These are phyloP conservation scores for Ophiostoma australiae DNA, from an alignment of 2,329 filamentous ascomycete genomes.

Conservation along the genomic window DNA sequence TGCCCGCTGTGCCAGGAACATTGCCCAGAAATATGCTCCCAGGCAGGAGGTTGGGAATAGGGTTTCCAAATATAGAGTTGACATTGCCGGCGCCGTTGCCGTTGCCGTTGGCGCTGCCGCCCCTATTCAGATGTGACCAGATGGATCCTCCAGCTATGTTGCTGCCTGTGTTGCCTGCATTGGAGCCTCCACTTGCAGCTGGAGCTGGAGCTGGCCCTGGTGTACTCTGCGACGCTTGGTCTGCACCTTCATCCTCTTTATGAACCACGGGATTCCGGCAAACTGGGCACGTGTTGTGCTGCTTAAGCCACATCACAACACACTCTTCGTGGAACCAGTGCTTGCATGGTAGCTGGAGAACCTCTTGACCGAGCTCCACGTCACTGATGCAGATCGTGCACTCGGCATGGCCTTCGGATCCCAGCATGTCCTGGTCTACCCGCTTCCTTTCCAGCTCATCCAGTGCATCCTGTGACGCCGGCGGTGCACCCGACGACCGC, in stretches of 20 bases:
- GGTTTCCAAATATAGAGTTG: background rate
- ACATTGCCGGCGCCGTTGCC: constrained; percentile 13
- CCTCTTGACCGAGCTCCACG: constrained; percentile 66
- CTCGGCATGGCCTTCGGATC: constrained; percentile 63
- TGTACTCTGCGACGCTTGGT: background rate
- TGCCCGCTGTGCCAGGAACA: background rate
- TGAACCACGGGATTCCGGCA: constrained; percentile 59
- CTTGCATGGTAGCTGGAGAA: constrained; percentile 74
- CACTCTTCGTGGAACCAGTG: constrained; percentile 92
- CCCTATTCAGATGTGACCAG: background rate
- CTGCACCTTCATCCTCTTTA: constrained; percentile 18
- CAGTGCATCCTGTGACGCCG: constrained; percentile 72
- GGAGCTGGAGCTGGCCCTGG: background rate
- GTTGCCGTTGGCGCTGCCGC: constrained; percentile 8
- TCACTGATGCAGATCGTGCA: constrained; percentile 95
- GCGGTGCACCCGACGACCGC: constrained; percentile 71
- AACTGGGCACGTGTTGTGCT: constrained; percentile 90
- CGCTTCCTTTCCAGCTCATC: constrained; percentile 65
- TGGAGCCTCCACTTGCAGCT: background rate
- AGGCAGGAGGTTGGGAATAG: background rate
- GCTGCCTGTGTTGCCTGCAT: background rate
- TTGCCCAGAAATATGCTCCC: background rate
- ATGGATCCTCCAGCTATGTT: background rate
- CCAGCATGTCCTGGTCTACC: constrained; percentile 65
- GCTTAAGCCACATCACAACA: constrained; percentile 74